Evolutionary conservation across 2,329 filamentous ascomycete species (phyloP), one percentile per base, ranked within the genome.

Genomic region (Diaporthe batatas): DNA sequence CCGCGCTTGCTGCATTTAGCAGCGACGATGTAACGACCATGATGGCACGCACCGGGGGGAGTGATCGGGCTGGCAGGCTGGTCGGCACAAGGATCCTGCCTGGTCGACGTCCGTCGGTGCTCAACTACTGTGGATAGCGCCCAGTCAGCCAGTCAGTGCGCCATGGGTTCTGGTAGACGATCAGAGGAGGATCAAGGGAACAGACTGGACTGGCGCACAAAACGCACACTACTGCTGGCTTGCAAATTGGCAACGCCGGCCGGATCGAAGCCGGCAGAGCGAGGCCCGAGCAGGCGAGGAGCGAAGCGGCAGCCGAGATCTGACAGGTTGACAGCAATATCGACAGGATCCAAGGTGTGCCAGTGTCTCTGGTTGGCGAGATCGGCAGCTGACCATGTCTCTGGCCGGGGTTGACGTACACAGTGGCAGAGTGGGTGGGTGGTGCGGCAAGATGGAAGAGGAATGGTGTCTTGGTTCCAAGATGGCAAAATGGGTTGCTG

Each of bases 311-410:
- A 14, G 59, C 21, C 21, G 59, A 49, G 29, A 49, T 64, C 29
- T 65, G 42, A 65, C 42, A 42, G 39, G 39, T 42, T 42, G 39
- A 18, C 16, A 42, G 62, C 44, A 51, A 51, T 36, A 65, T 51
- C 62, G 62, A 47, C 62, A 67, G 47, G 53, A 6, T 67, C 53
- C 21, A 18, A 53, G 62, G 53, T 39, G 14, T 67, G 29, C 29
- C 29, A 29, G 29, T 29, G 62, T 67, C 62, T 67, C 16, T 67
- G 62, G 51, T 67, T 67, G 62, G 62, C 62, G 62, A 67, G 62
- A 67, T 67, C 62, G 39, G 62, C 62, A 44, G 62, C 47, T 39
- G 62, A 53, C 62, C 62, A 67, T 67, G 62, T 67, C 62, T 67
- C 62, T 67, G 47, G 39, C 11, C 18, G 44, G 44, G 25, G 32